Conservation (phyloP, 441 rosid genomes). For the Populus hybrid region DNA sequence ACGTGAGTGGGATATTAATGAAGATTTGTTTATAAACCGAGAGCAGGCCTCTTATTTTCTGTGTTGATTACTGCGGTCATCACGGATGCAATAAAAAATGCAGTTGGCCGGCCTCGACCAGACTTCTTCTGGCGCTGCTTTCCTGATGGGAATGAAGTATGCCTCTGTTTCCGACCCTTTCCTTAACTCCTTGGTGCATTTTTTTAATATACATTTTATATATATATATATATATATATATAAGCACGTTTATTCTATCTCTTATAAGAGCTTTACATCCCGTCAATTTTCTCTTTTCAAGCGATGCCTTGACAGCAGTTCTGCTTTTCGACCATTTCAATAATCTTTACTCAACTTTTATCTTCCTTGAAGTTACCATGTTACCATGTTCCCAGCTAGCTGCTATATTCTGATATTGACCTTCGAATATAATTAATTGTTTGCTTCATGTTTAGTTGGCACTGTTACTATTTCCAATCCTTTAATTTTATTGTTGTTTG, state of each 20-base stretch:
- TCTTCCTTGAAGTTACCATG: no score
- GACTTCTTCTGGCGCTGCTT: slow-evolving; percentile 86
- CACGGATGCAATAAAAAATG: slow-evolving; percentile 69
- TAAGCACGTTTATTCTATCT: no score
- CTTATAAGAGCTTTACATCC: no score
- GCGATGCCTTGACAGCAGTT: no score
- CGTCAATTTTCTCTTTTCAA: no score
- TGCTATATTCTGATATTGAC: neutral
- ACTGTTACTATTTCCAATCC: neutral
- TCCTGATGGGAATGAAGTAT: slow-evolving; percentile 73
- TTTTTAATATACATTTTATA: no score
- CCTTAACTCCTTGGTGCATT: neutral
- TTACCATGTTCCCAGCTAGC: neutral
- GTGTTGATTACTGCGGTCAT: slow-evolving; percentile 71
- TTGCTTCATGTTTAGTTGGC: neutral
- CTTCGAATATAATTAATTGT: neutral
- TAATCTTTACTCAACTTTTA: no score
- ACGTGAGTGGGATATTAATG: neutral
- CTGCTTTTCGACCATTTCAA: no score
- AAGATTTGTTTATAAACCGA: neutral
- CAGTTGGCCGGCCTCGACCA: slow-evolving; percentile 70
- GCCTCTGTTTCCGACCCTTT: slow-evolving; percentile 11
- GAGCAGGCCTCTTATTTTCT: slow-evolving; percentile 67
- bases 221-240: no score
- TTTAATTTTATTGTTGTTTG: neutral